Evolutionary conservation across 2,329 filamentous ascomycete species (phyloP).

Genomic region (Fusarium temperatum): DNA sequence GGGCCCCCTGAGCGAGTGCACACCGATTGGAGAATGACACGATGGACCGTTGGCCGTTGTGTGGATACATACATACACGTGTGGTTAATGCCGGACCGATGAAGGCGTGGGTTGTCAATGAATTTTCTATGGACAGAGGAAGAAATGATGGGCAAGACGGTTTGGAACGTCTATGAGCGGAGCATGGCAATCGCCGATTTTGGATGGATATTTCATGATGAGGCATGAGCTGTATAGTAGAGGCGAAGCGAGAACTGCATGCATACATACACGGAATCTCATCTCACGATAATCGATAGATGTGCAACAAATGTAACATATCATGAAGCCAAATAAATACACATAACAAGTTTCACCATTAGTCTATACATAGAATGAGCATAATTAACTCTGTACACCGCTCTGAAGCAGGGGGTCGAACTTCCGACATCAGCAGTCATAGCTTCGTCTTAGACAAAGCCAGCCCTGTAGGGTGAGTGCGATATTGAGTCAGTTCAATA

Average conservation of each 20-base stretch:
- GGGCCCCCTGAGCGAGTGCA: background rate
- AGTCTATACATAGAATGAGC: background rate
- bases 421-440: background rate
- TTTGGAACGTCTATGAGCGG: background rate
- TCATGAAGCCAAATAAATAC: background rate
- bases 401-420: background rate
- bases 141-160: conserved; percentile 3
- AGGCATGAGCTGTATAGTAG: conserved; percentile 9
- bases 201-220: background rate
- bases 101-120: conserved; percentile 2
- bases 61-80: conserved; percentile 16
- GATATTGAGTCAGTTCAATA: conserved; percentile 8
- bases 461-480: background rate
- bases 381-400: background rate
- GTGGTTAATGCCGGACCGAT: conserved; percentile 24
- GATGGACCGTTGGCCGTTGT: conserved; percentile 15
- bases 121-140: background rate
- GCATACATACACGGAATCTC: conserved; percentile 35
- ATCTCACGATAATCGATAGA: conserved; percentile 27
- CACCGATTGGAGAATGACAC: background rate
- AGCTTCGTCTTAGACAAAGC: background rate
- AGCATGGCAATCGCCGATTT: conserved; percentile 18
- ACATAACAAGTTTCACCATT: background rate
- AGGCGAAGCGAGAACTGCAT: background rate
- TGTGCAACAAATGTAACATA: conserved; percentile 12